Evolutionary conservation across 2,329 filamentous ascomycete species (phyloP).

Genomic region (Cucurbitaria berberidis): DNA sequence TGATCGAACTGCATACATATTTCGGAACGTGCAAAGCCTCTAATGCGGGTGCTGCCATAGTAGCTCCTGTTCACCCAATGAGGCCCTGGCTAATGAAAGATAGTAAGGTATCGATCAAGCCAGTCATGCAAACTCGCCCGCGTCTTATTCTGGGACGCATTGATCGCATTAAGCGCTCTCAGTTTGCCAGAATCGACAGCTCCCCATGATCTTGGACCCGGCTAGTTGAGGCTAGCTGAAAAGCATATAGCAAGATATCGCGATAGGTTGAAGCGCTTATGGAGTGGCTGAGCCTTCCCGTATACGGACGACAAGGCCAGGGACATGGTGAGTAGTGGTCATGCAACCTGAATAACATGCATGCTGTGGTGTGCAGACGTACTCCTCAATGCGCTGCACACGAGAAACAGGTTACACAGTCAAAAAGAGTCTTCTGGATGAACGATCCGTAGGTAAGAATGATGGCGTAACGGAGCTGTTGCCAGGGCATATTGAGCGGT

Average conservation of each 20-base stretch:
- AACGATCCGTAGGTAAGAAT: neutral
- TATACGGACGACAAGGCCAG: neutral
- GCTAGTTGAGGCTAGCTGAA: conserved; percentile 14
- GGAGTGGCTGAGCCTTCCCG: neutral
- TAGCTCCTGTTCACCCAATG: neutral
- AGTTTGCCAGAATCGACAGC: conserved; percentile 8
- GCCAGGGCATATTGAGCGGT: conserved; percentile 4
- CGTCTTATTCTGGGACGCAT: conserved; percentile 8
- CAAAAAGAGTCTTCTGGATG: conserved; percentile 5
- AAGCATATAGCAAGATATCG: conserved; percentile 1
- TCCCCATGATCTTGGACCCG: conserved; percentile 20
- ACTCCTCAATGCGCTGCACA: neutral
- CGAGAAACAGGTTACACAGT: conserved; percentile 2
- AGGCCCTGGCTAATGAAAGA: neutral
- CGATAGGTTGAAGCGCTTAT: conserved; percentile 12
- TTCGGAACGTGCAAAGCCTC: conserved; percentile 18
- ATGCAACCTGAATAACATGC: neutral
- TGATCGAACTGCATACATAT: conserved; percentile 10
- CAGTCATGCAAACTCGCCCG: conserved; percentile 5
- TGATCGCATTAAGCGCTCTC: conserved; percentile 15
- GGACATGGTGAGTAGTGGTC: neutral
- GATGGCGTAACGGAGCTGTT: neutral
- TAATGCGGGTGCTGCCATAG: conserved; percentile 11
- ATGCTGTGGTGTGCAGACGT: neutral
- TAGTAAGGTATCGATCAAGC: neutral